phyloP scores from a whole-genome alignment of 2,329 filamentous ascomycete species.

The Penicillium sp. region DNA sequence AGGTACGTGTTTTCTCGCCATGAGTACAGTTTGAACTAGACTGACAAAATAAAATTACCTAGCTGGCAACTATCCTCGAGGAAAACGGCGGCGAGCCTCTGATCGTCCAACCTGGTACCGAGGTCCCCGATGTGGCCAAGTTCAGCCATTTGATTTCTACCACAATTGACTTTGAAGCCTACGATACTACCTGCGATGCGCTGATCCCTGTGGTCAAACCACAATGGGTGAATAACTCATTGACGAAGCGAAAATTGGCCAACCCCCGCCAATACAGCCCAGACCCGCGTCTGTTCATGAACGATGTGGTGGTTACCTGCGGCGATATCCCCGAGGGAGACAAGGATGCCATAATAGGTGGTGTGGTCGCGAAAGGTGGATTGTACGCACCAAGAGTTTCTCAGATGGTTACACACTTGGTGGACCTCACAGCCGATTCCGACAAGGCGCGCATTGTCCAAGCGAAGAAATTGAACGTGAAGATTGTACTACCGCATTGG shows the following conservation, averaged over 20 bases:
- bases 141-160: slow-evolving; percentile 69
- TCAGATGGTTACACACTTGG: slow-evolving; percentile 80
- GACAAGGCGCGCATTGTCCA: slow-evolving; percentile 61
- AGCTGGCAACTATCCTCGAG: slow-evolving; percentile 51
- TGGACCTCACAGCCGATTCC: slow-evolving; percentile 74
- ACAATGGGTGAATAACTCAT: slow-evolving; percentile 72
- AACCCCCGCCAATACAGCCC: slow-evolving; percentile 84
- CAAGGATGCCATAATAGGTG: slow-evolving; percentile 88
- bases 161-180: slow-evolving; percentile 90
- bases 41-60: slow-evolving; percentile 12
- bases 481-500: slow-evolving; percentile 93
- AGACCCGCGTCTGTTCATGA: slow-evolving; percentile 87
- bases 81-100: slow-evolving; percentile 52
- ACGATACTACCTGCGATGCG: slow-evolving; percentile 68
- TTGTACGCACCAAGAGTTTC: slow-evolving; percentile 71
- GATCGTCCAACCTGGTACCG: slow-evolving; percentile 40
- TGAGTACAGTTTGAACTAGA: neutral
- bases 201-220: slow-evolving; percentile 84
- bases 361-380: slow-evolving; percentile 84
- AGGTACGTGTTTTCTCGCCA: slow-evolving; percentile 35
- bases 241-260: slow-evolving; percentile 67
- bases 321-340: slow-evolving; percentile 82
- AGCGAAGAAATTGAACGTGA: slow-evolving; percentile 67
- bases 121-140: slow-evolving; percentile 43
- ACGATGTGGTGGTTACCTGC: slow-evolving; percentile 77